Evolutionary conservation across 1,139 yeast species (phyloP).

Genomic region (Lodderomyces margitis): DNA sequence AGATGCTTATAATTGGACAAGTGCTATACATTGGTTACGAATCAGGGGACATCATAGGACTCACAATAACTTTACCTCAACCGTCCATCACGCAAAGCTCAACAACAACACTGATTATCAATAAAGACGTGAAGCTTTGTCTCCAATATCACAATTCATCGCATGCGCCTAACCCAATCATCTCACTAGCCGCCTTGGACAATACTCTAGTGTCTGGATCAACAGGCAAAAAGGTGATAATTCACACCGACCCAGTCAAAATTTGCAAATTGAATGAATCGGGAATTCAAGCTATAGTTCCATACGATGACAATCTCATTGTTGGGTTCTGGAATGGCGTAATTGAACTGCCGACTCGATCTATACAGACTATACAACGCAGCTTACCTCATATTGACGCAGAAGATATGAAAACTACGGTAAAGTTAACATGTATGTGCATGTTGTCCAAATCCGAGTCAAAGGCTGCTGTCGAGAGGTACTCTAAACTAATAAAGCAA

Average conservation of each 20-base stretch:
- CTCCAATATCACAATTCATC: slow-evolving; percentile 24
- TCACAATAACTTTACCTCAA: slow-evolving; percentile 19
- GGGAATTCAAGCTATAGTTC: slow-evolving; percentile 23
- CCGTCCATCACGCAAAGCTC: background rate
- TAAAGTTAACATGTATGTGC: slow-evolving; percentile 19
- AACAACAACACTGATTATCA: slow-evolving; percentile 19
- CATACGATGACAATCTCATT: slow-evolving; percentile 12
- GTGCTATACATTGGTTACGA: slow-evolving; percentile 52
- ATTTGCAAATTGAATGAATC: slow-evolving; percentile 17
- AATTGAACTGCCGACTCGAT: slow-evolving; percentile 19
- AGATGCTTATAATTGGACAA: slow-evolving; percentile 31
- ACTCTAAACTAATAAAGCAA: slow-evolving; percentile 16
- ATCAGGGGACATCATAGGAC: slow-evolving; percentile 50
- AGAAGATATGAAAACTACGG: slow-evolving; percentile 1
- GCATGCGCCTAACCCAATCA: slow-evolving; percentile 53
- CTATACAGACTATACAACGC: slow-evolving; percentile 11
- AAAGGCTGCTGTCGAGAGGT: slow-evolving; percentile 2
- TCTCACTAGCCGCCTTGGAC: slow-evolving; percentile 29
- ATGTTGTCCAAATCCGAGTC: slow-evolving; percentile 8
- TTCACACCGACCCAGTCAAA: slow-evolving; percentile 20
- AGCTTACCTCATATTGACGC: slow-evolving; percentile 17
- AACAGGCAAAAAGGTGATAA: slow-evolving; percentile 29
- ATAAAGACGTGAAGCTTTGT: slow-evolving; percentile 20
- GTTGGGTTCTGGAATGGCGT: slow-evolving; percentile 45
- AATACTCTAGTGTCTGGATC: slow-evolving; percentile 43